A percentile compares a stretch with the other conserved stretches of the same genome.
These are phyloP conservation scores for Metarhizium sp. DNA, from an alignment of 2,329 filamentous ascomycete genomes.

Conservation along the genomic window DNA sequence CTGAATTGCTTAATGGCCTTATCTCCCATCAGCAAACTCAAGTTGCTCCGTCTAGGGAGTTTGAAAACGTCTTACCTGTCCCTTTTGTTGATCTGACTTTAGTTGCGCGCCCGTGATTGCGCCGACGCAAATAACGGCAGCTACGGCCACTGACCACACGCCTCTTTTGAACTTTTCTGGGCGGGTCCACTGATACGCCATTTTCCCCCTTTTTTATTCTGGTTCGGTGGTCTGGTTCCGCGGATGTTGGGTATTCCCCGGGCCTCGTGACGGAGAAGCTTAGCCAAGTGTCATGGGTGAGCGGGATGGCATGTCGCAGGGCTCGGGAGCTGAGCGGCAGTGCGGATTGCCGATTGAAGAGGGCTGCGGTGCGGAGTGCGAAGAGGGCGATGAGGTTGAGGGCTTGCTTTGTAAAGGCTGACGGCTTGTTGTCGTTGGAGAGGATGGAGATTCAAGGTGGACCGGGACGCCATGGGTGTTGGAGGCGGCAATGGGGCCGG, in stretches of 20 bases:
- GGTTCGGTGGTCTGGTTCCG: not conserved
- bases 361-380: not conserved
- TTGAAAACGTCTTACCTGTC: constrained; percentile 23
- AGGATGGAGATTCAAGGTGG: too few relatives aligned
- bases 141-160: constrained; percentile 33
- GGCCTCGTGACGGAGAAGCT: constrained; percentile 17
- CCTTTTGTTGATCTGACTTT: constrained; percentile 37
- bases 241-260: constrained; percentile 11
- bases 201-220: not conserved
- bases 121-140: constrained; percentile 36
- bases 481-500: not conserved
- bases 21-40: not conserved
- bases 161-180: constrained; percentile 25
- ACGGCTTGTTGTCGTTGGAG: not conserved
- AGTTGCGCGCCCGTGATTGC: constrained; percentile 39
- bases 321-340: not conserved
- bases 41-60: not conserved
- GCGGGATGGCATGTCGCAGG: constrained; percentile 3
- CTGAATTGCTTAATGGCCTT: constrained; percentile 28
- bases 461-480: too few relatives aligned
- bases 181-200: constrained; percentile 15
- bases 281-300: constrained; percentile 14
- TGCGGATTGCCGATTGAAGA: not conserved
- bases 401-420: not conserved
- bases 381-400: not conserved